Evolutionary conservation across 2,329 filamentous ascomycete genomes (phyloP).

Genomic region (Aspergillus amoenus): DNA sequence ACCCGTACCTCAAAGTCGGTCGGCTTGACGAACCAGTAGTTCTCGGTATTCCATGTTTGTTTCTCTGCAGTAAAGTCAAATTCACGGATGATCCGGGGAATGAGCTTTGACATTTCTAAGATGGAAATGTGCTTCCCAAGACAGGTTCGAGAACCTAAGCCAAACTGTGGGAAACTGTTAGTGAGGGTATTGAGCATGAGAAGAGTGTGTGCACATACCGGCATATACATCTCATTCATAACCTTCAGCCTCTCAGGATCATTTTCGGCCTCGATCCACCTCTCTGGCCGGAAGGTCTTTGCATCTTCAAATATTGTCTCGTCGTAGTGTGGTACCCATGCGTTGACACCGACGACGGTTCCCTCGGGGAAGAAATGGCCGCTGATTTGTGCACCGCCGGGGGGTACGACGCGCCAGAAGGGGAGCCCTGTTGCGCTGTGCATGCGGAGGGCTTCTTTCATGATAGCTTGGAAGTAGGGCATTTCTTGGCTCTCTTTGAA

Average conservation of each 20-base stretch:
- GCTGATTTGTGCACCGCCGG: constrained; percentile 45
- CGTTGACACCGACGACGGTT: constrained; percentile 45
- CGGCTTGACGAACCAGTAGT: constrained; percentile 48
- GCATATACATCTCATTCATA: constrained; percentile 42
- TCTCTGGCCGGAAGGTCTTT: constrained; percentile 45
- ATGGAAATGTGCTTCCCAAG: constrained; percentile 39
- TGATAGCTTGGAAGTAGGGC: constrained; percentile 54
- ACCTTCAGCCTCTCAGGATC: constrained; percentile 29
- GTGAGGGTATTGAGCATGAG: background rate
- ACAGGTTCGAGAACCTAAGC: constrained; percentile 34
- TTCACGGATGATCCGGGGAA: constrained; percentile 32
- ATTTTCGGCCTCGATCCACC: constrained; percentile 43
- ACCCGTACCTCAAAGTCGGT: constrained; percentile 40
- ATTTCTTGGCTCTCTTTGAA: constrained; percentile 44
- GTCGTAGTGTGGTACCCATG: constrained; percentile 47
- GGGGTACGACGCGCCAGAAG: constrained; percentile 51
- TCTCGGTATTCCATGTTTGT: constrained; percentile 36
- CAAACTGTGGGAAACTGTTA: constrained; percentile 26
- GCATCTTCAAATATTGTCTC: constrained; percentile 46
- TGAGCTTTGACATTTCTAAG: constrained; percentile 39
- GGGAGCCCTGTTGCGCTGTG: constrained; percentile 52
- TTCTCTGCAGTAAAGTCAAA: constrained; percentile 26
- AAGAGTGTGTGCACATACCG: constrained; percentile 26
- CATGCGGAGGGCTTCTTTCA: constrained; percentile 55
- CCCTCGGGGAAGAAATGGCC: constrained; percentile 45